These are phyloP conservation scores for Hyphopichia khmerensis DNA, from an alignment of 1,139 yeast species.

Conservation along the genomic window DNA sequence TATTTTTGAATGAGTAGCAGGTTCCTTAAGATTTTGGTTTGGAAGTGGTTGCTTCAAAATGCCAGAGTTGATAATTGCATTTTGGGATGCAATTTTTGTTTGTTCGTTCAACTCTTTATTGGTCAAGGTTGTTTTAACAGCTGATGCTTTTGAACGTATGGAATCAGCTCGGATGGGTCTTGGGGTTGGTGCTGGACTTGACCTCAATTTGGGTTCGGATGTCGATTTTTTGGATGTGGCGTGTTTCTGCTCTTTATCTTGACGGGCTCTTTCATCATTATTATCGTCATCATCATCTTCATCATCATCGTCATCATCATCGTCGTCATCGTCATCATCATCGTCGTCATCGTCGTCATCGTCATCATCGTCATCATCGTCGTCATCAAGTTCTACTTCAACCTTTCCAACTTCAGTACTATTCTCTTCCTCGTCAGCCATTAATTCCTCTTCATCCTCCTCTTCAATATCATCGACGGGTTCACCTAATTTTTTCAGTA, in stretches of 20 bases:
- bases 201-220: not conserved
- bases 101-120: constrained; percentile 16
- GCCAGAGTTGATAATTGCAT: constrained; percentile 16
- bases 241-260: not conserved
- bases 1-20: not conserved
- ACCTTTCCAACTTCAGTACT: constrained; percentile 13
- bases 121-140: constrained; percentile 2
- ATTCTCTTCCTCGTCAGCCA: constrained; percentile 7
- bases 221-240: not conserved
- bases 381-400: constrained; percentile 18
- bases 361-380: constrained; percentile 12
- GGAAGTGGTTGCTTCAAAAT: not conserved
- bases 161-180: constrained; percentile 4
- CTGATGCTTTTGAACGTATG: not conserved
- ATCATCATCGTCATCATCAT: constrained; percentile 2
- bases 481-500: constrained; percentile 24
- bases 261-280: not conserved
- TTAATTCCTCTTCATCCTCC: constrained; percentile 11
- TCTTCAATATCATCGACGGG: constrained; percentile 19
- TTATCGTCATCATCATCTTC: constrained; percentile 1
- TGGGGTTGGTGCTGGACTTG: not conserved
- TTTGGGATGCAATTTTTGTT: constrained; percentile 16
- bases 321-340: not conserved
- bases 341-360: constrained; percentile 12
- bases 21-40: not conserved